Percentiles rank a stretch among this genome's conserved stretches.
Conservation (phyloP, 768 basidiomycete species). For the Rhodotorula toruloides region DNA sequence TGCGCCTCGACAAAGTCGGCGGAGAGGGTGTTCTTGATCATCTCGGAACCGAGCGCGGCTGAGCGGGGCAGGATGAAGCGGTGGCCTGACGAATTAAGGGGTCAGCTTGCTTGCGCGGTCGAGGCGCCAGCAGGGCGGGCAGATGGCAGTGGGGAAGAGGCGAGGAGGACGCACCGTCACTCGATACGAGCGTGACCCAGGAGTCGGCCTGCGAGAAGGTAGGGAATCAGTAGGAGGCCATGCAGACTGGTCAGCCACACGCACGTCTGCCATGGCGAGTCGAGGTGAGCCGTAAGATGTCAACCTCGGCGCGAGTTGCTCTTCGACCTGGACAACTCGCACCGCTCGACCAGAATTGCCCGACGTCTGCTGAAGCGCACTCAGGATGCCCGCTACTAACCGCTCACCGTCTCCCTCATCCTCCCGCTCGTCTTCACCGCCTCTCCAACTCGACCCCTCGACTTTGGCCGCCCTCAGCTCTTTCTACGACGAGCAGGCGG, state of each 20-base stretch:
- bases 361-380: too few relatives aligned
- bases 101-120: too few relatives aligned
- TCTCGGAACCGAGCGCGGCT: conserved; percentile 26
- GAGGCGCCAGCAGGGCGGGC: neutral
- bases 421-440: neutral
- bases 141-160: neutral
- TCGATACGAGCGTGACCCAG: conserved; percentile 33
- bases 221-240: too few relatives aligned
- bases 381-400: too few relatives aligned
- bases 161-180: conserved; percentile 12
- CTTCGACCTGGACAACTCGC: too few relatives aligned
- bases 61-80: conserved; percentile 34
- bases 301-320: too few relatives aligned
- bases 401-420: neutral
- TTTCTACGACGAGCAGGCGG: conserved; percentile 34
- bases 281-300: neutral
- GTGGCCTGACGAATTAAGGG: conserved; percentile 13
- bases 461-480: conserved; percentile 38
- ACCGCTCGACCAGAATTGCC: too few relatives aligned
- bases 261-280: neutral
- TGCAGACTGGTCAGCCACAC: neutral
- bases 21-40: conserved; percentile 27
- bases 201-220: conserved; percentile 5
- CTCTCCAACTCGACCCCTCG: conserved; percentile 39
- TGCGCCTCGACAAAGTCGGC: conserved; percentile 25